phyloP scores from a whole-genome alignment of 2,329 filamentous ascomycete genomes.

The Cladosporium halotolerans region DNA sequence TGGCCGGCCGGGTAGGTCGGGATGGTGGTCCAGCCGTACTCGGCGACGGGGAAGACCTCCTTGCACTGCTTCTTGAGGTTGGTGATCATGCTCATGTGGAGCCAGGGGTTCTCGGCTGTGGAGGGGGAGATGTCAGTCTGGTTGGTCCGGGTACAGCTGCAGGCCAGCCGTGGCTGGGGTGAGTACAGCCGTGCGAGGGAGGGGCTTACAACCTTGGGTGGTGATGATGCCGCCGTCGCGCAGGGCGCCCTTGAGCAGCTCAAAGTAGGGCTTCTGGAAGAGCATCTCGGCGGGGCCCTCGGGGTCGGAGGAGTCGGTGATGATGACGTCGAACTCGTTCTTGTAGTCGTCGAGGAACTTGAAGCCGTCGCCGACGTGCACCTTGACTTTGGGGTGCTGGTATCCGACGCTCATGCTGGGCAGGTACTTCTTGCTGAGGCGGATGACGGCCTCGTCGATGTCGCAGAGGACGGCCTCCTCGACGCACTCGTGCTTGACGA shows the following conservation, averaged over 20 bases:
- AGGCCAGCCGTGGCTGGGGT: too few species aligned
- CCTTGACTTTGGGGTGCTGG: conserved; percentile 82
- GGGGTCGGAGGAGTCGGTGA: conserved; percentile 96
- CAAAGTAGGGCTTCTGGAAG: conserved; percentile 98
- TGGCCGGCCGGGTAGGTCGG: conserved; percentile 98
- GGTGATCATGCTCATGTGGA: conserved; percentile 88
- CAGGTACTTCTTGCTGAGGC: conserved; percentile 96
- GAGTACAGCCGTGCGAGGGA: conserved; percentile 6
- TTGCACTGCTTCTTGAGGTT: conserved; percentile 95
- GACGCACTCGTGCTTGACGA: conserved; percentile 97
- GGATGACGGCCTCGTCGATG: conserved; percentile 98
- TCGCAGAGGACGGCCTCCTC: conserved; percentile 96
- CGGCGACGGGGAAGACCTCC: conserved; percentile 92
- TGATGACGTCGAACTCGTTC: conserved; percentile 98
- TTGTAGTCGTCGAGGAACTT: conserved; percentile 96
- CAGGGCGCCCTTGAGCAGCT: conserved; percentile 83
- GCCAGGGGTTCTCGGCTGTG: conserved; percentile 97
- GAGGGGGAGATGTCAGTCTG: conserved; percentile 14
- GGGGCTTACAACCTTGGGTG: conserved; percentile 99
- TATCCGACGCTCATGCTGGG: conserved; percentile 90
- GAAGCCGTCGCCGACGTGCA: conserved; percentile 94
- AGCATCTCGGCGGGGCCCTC: conserved; percentile 93
- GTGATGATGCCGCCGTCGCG: conserved; percentile 96
- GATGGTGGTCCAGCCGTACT: conserved; percentile 99
- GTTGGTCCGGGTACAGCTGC: background rate